phyloP scores from a whole-genome alignment of 177 flowering plant genomes.

The Telopea speciosissima region DNA sequence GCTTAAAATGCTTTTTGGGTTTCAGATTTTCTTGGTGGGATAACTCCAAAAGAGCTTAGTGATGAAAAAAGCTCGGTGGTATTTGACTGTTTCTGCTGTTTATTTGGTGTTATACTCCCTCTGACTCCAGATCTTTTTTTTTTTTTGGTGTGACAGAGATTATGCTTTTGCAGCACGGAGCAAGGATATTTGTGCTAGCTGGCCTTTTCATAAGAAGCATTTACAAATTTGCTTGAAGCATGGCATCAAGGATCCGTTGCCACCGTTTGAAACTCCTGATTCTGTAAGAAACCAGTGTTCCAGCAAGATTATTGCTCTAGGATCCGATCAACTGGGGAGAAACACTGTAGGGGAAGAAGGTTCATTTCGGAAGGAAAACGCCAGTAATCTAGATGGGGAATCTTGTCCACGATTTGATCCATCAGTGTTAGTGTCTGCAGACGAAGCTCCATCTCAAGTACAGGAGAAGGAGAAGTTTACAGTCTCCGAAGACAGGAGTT shows the following conservation, averaged over 20 bases:
- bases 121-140: too few species aligned
- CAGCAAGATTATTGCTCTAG: slow-evolving; percentile 11
- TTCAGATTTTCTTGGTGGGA: background rate
- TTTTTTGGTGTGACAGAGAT: slow-evolving; percentile 52
- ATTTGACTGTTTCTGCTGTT: background rate
- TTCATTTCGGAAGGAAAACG: slow-evolving; percentile 14
- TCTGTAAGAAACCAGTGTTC: slow-evolving; percentile 27
- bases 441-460: slow-evolving; percentile 8
- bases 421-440: slow-evolving; percentile 12
- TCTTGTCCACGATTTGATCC: slow-evolving; percentile 13
- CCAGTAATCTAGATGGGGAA: slow-evolving; percentile 18
- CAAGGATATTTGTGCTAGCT: slow-evolving; percentile 60
- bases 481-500: slow-evolving; percentile 12
- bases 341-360: slow-evolving; percentile 6
- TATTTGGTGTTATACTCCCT: too few species aligned
- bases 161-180: slow-evolving; percentile 56
- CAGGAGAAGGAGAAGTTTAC: slow-evolving; percentile 10
- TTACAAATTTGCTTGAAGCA: slow-evolving; percentile 72
- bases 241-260: slow-evolving; percentile 69
- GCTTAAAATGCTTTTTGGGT: background rate
- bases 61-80: too few species aligned
- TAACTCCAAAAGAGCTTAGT: too few species aligned
- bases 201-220: slow-evolving; percentile 72
- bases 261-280: slow-evolving; percentile 63
- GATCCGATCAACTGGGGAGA: background rate